phyloP scores from a whole-genome alignment of 106 monocot species.

The Apostasia shenzhenica region DNA sequence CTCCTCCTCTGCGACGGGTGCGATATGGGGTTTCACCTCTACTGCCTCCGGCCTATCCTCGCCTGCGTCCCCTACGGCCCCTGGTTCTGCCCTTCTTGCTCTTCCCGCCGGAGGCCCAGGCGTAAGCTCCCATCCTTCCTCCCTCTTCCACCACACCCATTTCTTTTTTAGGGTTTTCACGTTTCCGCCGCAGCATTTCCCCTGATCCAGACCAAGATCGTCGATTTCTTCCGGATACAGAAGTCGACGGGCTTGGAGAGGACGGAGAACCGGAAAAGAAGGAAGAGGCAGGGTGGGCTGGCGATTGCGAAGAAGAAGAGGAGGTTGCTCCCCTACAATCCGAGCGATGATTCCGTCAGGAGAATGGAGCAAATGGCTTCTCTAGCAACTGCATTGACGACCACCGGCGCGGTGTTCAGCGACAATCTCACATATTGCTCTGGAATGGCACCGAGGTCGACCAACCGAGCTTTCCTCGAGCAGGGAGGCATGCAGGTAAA shows the following conservation, averaged over 20 bases:
- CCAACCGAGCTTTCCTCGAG: slow-evolving; percentile 59
- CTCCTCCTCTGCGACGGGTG: slow-evolving; percentile 92
- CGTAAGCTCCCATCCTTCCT: slow-evolving; percentile 14
- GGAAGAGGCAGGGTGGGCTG: slow-evolving; percentile 22
- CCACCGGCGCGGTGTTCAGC: slow-evolving; percentile 67
- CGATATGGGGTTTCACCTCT: slow-evolving; percentile 73
- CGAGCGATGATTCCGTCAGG: slow-evolving; percentile 47
- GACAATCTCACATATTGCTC: slow-evolving; percentile 63
- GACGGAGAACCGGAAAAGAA: slow-evolving; percentile 23
- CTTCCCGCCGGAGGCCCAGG: slow-evolving; percentile 29
- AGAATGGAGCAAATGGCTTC: slow-evolving; percentile 91
- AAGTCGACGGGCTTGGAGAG: slow-evolving; percentile 21
- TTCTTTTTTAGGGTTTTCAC: not conserved
- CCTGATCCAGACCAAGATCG: slow-evolving; percentile 85
- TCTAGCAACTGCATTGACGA: slow-evolving; percentile 74
- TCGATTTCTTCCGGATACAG: slow-evolving; percentile 92
- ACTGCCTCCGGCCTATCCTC: slow-evolving; percentile 91
- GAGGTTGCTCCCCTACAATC: slow-evolving; percentile 67
- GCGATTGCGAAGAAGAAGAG: slow-evolving; percentile 69
- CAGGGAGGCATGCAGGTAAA: slow-evolving; percentile 89
- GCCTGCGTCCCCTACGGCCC: slow-evolving; percentile 56
- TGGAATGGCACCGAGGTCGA: slow-evolving; percentile 69
- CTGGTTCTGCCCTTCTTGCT: slow-evolving; percentile 89
- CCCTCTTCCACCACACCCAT: not conserved
- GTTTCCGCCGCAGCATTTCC: slow-evolving; percentile 62